Evolutionary conservation across 2,329 filamentous ascomycete species (phyloP).

Genomic region (Xylariomycetidae sp.): DNA sequence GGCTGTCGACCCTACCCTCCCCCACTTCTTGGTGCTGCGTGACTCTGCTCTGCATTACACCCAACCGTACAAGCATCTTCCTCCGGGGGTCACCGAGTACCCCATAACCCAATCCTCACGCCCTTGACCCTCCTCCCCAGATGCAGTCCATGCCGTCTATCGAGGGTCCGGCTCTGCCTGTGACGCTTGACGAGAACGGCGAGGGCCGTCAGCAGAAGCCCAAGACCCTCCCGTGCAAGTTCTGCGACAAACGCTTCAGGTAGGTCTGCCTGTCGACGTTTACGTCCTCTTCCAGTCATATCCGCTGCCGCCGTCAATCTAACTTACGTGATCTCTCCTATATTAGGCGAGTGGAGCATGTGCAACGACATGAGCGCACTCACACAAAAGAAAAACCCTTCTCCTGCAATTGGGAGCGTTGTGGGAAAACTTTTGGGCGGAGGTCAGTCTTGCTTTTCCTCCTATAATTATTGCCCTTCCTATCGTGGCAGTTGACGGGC

Average conservation of each 20-base stretch:
- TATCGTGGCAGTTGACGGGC: slow-evolving; percentile 9
- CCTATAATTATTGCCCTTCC: slow-evolving; percentile 7
- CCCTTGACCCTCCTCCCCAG: slow-evolving; percentile 22
- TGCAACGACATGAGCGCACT: slow-evolving; percentile 57
- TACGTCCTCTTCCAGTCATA: slow-evolving; percentile 10
- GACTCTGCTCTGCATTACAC: slow-evolving; percentile 28
- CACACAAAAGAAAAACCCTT: slow-evolving; percentile 63
- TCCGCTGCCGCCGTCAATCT: slow-evolving; percentile 27
- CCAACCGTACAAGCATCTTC: slow-evolving; percentile 24
- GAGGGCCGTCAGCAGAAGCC: slow-evolving; percentile 53
- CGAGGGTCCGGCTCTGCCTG: slow-evolving; percentile 37
- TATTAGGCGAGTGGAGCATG: slow-evolving; percentile 56
- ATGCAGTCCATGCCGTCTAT: slow-evolving; percentile 44
- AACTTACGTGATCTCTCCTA: slow-evolving; percentile 34
- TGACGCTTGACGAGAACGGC: slow-evolving; percentile 38
- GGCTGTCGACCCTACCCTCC: slow-evolving; percentile 23
- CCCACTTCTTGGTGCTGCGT: slow-evolving; percentile 29
- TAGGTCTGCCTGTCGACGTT: slow-evolving; percentile 29
- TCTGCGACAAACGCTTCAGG: slow-evolving; percentile 58
- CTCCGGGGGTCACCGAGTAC: too few relatives aligned
- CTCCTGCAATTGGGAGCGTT: slow-evolving; percentile 51
- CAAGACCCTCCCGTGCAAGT: slow-evolving; percentile 57
- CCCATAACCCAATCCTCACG: slow-evolving; percentile 24
- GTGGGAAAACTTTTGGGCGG: slow-evolving; percentile 57
- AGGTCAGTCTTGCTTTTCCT: slow-evolving; percentile 41